These are phyloP conservation scores for Phytophthora chlamydospora DNA, from an alignment of 352 stramenopile genomes.

Conservation along the genomic window DNA sequence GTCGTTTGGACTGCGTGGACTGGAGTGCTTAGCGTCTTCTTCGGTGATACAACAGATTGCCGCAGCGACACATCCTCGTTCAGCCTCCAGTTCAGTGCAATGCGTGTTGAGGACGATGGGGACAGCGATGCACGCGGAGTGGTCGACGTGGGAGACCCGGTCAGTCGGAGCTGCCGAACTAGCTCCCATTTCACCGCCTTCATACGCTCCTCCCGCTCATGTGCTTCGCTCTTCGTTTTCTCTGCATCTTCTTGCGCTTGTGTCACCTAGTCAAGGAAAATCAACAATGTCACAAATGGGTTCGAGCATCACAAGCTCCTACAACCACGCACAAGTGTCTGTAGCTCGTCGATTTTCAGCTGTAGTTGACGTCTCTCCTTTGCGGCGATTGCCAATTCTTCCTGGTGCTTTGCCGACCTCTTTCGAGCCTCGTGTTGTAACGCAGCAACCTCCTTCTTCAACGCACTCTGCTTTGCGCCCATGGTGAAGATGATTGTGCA, in stretches of 20 bases:
- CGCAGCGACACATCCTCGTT: constrained; percentile 52
- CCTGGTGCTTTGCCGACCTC: constrained; percentile 37
- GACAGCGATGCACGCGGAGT: constrained; percentile 23
- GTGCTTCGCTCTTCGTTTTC: constrained; percentile 38
- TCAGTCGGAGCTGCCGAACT: constrained; percentile 53
- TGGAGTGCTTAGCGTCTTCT: neutral
- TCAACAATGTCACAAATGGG: neutral
- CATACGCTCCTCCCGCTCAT: constrained; percentile 63
- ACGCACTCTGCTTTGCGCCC: constrained; percentile 56
- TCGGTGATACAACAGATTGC: constrained; percentile 25
- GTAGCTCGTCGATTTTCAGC: constrained; percentile 58
- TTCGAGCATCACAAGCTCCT: neutral
- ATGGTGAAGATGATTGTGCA: constrained; percentile 30
- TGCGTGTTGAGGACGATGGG: constrained; percentile 31
- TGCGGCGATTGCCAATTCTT: constrained; percentile 39
- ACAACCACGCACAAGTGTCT: constrained; percentile 48
- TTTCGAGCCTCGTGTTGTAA: constrained; percentile 46
- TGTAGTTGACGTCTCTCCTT: constrained; percentile 66
- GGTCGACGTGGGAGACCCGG: constrained; percentile 21
- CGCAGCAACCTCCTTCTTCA: constrained; percentile 69
- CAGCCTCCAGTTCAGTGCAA: constrained; percentile 62
- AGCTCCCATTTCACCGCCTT: constrained; percentile 82
- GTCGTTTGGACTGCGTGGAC: too few species aligned
- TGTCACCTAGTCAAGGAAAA: constrained; percentile 33
- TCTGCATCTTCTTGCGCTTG: constrained; percentile 65